Conservation (phyloP, 169 alveolate genomes). For the Babesia ovis region DNA sequence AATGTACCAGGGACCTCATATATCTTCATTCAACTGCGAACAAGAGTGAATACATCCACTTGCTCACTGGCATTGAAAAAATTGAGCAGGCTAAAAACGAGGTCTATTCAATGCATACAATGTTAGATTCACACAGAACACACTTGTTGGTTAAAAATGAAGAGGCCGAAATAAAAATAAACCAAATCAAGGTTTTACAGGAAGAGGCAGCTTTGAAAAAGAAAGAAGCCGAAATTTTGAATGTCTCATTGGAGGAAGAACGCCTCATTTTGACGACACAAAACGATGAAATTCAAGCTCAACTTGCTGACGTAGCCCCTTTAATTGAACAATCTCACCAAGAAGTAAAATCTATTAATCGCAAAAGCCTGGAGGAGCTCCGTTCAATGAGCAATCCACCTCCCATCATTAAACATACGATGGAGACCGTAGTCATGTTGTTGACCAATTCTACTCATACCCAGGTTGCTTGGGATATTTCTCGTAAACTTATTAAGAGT, state of each 20-base stretch:
- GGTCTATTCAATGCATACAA: conserved; percentile 88
- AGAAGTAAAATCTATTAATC: conserved; percentile 90
- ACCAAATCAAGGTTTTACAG: conserved; percentile 91
- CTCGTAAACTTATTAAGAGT: conserved; percentile 85
- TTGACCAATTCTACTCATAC: conserved; percentile 69
- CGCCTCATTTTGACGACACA: conserved; percentile 85
- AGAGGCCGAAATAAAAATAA: conserved; percentile 93
- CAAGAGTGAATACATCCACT: conserved; percentile 90
- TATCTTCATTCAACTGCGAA: conserved; percentile 89
- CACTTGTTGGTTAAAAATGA: conserved; percentile 90
- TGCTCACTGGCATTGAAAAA: conserved; percentile 93
- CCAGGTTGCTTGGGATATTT: conserved; percentile 93
- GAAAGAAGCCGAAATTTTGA: conserved; percentile 85
- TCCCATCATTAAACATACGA: conserved; percentile 89
- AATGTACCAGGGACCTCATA: conserved; percentile 89
- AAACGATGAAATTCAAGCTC: conserved; percentile 85
- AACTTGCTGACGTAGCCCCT: conserved; percentile 94
- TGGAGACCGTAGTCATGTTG: conserved; percentile 92
- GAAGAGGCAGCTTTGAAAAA: conserved; percentile 92
- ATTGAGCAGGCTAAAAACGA: conserved; percentile 90
- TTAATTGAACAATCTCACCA: conserved; percentile 92
- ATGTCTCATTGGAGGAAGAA: conserved; percentile 88
- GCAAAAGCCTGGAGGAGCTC: conserved; percentile 84
- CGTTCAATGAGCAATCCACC: conserved; percentile 95
- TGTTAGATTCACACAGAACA: conserved; percentile 86